A percentile compares a stretch with the other conserved stretches of the same genome.
phyloP scores from a whole-genome alignment of 768 basidiomycete species.

The Suillus luteus region DNA sequence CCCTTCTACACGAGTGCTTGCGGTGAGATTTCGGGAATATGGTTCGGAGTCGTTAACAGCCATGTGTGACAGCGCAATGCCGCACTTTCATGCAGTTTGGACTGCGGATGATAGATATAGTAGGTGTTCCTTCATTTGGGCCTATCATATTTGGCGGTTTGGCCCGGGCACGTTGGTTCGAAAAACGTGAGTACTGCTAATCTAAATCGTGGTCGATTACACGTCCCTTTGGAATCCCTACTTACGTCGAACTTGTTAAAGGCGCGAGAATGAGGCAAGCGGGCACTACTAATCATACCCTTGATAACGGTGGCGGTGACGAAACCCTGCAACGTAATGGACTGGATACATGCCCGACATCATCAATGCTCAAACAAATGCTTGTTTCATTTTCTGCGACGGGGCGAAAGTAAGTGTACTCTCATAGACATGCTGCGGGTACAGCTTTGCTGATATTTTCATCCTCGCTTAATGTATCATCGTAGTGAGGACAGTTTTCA shows the following conservation, averaged over 20 bases:
- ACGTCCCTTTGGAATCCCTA: not conserved
- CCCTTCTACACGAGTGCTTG: not conserved
- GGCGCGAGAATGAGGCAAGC: not conserved
- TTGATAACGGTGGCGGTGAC: conserved; percentile 36
- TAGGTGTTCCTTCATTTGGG: not conserved
- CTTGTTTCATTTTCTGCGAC: conserved; percentile 69
- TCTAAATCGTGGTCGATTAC: not conserved
- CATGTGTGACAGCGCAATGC: not conserved
- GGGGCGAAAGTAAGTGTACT: conserved; percentile 64
- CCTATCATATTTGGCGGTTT: not conserved
- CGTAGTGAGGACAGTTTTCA: conserved; percentile 78
- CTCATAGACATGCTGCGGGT: conserved; percentile 11
- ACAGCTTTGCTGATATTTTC: conserved; percentile 14
- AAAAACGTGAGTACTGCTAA: not conserved
- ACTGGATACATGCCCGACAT: conserved; percentile 77
- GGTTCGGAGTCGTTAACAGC: not conserved
- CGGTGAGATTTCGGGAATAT: not conserved
- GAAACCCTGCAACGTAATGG: conserved; percentile 58
- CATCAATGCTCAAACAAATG: conserved; percentile 68
- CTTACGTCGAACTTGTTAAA: not conserved
- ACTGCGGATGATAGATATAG: conserved; percentile 1
- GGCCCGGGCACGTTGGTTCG: not conserved
- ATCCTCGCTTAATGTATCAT: conserved; percentile 7
- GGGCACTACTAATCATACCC: conserved; percentile 11
- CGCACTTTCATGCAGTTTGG: not conserved